A percentile compares a stretch with the other conserved stretches of the same genome.
phyloP scores from a whole-genome alignment of 371 early-diverging fungal species.

The Mucor irregularis region DNA sequence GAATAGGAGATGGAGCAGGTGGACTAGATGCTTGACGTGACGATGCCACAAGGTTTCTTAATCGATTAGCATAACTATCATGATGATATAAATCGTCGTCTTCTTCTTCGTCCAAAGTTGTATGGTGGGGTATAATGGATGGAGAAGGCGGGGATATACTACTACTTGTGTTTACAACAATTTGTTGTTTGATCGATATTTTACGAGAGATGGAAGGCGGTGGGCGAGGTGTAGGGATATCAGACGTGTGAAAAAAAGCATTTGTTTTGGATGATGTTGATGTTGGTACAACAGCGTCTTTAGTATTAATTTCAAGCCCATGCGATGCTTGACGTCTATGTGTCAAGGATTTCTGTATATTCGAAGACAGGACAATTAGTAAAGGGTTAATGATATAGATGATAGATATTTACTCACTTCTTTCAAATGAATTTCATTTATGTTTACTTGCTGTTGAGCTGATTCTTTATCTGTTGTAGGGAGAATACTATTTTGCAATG shows the following conservation, averaged over 20 bases:
- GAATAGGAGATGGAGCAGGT: conserved; percentile 36
- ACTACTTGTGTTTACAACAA: neutral
- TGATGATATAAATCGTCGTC: conserved; percentile 3
- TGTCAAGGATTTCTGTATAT: no score
- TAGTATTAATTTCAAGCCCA: conserved; percentile 43
- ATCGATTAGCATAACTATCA: conserved; percentile 32
- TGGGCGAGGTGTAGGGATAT: conserved; percentile 36
- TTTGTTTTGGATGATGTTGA: conserved; percentile 42
- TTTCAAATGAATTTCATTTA: no score
- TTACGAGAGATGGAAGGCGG: conserved; percentile 37
- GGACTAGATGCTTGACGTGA: conserved; percentile 25
- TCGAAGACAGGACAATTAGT: no score
- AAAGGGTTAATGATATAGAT: no score
- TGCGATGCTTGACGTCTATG: conserved; percentile 35
- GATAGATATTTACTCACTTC: no score
- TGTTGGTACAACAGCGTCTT: no score
- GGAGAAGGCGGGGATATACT: conserved; percentile 8
- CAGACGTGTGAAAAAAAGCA: conserved; percentile 35
- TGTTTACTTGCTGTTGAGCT: no score
- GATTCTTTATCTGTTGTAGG: neutral
- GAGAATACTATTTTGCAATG: neutral
- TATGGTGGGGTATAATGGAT: neutral
- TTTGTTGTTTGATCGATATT: conserved; percentile 23
- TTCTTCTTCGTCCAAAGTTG: neutral
- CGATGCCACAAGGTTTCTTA: conserved; percentile 32